Base-by-base conservation (phyloP, 192 early-diverging fungal species). In the Coemansia sp. region DNA sequence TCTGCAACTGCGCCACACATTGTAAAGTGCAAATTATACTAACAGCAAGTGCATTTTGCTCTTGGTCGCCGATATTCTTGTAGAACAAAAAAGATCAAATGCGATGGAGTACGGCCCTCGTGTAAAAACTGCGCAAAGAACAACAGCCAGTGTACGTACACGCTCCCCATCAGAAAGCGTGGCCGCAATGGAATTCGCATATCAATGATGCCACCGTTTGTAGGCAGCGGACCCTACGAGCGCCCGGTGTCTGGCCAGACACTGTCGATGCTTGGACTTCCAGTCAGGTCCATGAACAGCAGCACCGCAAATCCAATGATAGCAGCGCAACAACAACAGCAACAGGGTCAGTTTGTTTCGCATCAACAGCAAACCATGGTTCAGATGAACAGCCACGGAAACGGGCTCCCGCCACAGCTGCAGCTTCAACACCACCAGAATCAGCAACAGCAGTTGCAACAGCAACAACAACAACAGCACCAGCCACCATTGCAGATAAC, bases 21-120 rank as follows among this genome's bases (percentile, higher is more conserved):
- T 47, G 44, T 23, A 6, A 20, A 47, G 33, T 9, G 9, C 33
- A 6, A 34, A n/a, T n/a, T 44, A 44, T 44, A 6, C 13, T 19
- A 47, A 13, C 22, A 47, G 44, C 23, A 47, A 47, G 2, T 20
- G 22, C 19, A 47, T 19, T 22, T 47, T 6, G 22, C 7, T 47
- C 44, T 20, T 19, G 20, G 6, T 47, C 22, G 44, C 6, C 37
- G 10, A 40, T 40, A 13, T 40, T 47, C 11, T 13, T 47, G 48
- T 73, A 74, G 82, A 58, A 72, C 64, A 37, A 83, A 83, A 41
- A 83, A 83, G 50, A 69, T 83, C 11, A 65, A 66, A 30, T 83
- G 82, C 47, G 82, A 83, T 53, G 82, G 82, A 6, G 55, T 71
- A 28, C 72, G 75, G n/a, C 82, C 82, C 1, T 63, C 69, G 19